Evolutionary conservation across 805 yeast species (phyloP).

Genomic region (Tetrapisispora fleetii): DNA sequence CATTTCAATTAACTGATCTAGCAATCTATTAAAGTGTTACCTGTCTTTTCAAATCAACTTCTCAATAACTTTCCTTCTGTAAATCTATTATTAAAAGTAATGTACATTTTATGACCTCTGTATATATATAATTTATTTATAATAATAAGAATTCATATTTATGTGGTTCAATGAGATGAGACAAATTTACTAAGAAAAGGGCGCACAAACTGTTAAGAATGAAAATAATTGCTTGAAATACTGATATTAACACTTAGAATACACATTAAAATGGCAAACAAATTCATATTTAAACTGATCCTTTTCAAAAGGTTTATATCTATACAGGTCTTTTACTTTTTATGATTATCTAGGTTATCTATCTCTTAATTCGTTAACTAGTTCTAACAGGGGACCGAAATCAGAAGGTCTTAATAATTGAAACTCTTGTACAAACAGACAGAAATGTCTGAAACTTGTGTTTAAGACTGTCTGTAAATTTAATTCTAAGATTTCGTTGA

Average conservation of each 20-base stretch:
- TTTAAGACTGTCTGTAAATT: slow-evolving; percentile 89
- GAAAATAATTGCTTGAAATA: no score
- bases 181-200: no score
- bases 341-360: slow-evolving; percentile 9
- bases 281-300: background rate
- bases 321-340: background rate
- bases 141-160: no score
- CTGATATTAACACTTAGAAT: no score
- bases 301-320: background rate
- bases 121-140: no score
- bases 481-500: slow-evolving; percentile 86
- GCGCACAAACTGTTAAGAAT: no score
- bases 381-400: slow-evolving; percentile 83
- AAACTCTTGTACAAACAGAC: slow-evolving; percentile 78
- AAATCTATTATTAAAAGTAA: background rate
- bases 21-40: background rate
- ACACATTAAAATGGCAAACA: no score
- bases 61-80: no score
- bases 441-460: slow-evolving; percentile 90
- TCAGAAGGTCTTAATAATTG: slow-evolving; percentile 67
- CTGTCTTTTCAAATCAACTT: no score
- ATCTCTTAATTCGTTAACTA: slow-evolving; percentile 43
- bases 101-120: no score
- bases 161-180: no score
- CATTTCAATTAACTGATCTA: background rate